phyloP scores from a whole-genome alignment of 192 early-diverging fungal species.

The Backusella westeae region DNA sequence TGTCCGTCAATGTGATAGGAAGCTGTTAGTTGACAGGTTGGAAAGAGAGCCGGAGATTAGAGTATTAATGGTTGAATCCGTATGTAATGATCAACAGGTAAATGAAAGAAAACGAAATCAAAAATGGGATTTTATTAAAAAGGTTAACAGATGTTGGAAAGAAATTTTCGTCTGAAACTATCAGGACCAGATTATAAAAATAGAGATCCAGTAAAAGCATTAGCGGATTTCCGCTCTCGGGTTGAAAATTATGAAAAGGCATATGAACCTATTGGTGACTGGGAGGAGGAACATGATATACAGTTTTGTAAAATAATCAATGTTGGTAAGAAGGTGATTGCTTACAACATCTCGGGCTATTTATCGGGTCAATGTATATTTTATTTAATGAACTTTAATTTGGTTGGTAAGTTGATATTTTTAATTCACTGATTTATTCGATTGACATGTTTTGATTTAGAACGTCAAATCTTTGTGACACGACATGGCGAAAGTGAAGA shows the following conservation, averaged over 20 bases:
- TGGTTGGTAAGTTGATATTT: conserved; percentile 48
- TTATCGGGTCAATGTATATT: conserved; percentile 92
- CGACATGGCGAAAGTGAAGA: conserved; percentile 92
- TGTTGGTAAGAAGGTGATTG: conserved; percentile 95
- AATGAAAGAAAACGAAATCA: conserved; percentile 20
- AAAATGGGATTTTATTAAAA: conserved; percentile 26
- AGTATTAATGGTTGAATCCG: conserved; percentile 77
- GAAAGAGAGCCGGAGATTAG: conserved; percentile 60
- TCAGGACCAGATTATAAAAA: conserved; percentile 92
- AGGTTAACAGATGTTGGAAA: conserved; percentile 58
- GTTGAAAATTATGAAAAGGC: conserved; percentile 91
- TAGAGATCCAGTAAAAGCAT: conserved; percentile 77
- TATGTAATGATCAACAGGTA: conserved; percentile 76
- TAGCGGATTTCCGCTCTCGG: conserved; percentile 82
- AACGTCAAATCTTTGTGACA: conserved; percentile 86
- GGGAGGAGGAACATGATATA: conserved; percentile 77
- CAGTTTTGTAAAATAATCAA: conserved; percentile 96
- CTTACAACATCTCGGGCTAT: conserved; percentile 93
- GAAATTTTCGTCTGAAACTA: conserved; percentile 89
- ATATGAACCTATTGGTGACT: conserved; percentile 82
- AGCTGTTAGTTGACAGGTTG: conserved; percentile 59
- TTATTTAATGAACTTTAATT: conserved; percentile 98
- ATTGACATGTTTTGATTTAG: conserved; percentile 19
- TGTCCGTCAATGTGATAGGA: conserved; percentile 30
- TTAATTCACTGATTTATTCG: neutral